Conservation (phyloP, 352 stramenopile species). For the Phytophthora pseudosyringae region DNA sequence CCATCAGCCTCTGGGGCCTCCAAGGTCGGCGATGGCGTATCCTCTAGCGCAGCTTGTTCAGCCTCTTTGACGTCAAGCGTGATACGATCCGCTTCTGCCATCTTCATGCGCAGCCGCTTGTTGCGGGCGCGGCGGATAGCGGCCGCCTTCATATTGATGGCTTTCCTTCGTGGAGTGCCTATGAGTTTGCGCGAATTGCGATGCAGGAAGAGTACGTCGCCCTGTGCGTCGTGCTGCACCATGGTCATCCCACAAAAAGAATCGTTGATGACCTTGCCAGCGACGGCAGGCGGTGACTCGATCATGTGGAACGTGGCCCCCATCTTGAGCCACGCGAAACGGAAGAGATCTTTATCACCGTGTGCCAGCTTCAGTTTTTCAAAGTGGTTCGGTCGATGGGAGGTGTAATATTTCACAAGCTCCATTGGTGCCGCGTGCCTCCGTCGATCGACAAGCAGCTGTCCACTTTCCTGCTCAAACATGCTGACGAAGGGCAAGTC, state of each 20-base stretch:
- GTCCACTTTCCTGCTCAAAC: slow-evolving; percentile 74
- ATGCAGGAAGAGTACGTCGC: slow-evolving; percentile 53
- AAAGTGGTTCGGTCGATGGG: slow-evolving; percentile 42
- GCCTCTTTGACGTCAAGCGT: slow-evolving; percentile 5
- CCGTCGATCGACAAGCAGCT: slow-evolving; percentile 52
- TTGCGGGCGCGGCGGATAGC: slow-evolving; percentile 30
- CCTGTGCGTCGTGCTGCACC: slow-evolving; percentile 46
- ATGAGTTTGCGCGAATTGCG: slow-evolving; percentile 57
- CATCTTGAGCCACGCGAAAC: slow-evolving; percentile 61
- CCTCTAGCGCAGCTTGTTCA: neutral
- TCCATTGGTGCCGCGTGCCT: slow-evolving; percentile 38
- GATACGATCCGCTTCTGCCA: slow-evolving; percentile 29
- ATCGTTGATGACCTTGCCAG: slow-evolving; percentile 38
- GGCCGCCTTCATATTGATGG: slow-evolving; percentile 31
- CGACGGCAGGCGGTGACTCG: slow-evolving; percentile 41
- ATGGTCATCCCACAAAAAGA: slow-evolving; percentile 64
- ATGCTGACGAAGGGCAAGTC: slow-evolving; percentile 53
- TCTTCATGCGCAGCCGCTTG: slow-evolving; percentile 34
- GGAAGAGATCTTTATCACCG: slow-evolving; percentile 68
- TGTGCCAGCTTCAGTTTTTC: slow-evolving; percentile 45
- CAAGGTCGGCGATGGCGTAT: slow-evolving; percentile 30
- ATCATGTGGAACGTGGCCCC: slow-evolving; percentile 54
- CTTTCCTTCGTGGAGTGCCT: slow-evolving; percentile 28
- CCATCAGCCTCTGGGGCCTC: slow-evolving; percentile 26
- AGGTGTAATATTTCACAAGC: slow-evolving; percentile 51